Percentiles rank a stretch among this genome's conserved stretches.
These are phyloP conservation scores for Cucurbita moschata DNA, from an alignment of 306 rosid species.

Conservation along the genomic window DNA sequence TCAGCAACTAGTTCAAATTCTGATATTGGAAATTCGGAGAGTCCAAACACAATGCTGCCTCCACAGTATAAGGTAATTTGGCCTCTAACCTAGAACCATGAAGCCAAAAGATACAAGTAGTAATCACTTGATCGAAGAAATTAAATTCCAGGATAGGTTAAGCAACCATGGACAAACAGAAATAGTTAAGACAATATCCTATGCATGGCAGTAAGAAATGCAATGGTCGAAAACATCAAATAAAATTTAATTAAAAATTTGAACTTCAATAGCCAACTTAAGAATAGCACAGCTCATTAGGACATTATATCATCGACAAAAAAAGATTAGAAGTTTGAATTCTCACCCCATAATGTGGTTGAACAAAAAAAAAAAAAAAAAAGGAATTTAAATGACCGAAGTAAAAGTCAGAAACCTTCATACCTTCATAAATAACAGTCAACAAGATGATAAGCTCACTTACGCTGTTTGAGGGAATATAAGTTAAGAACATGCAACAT, in stretches of 20 bases:
- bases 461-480: neutral
- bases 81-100: constrained; percentile 80
- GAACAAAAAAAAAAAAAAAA: neutral
- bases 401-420: neutral
- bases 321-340: neutral
- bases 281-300: neutral
- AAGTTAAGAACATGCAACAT: neutral
- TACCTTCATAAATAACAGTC: neutral
- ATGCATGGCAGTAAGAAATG: neutral
- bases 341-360: neutral
- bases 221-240: neutral
- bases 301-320: neutral
- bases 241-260: neutral
- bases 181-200: neutral
- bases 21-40: constrained; percentile 79
- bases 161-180: neutral
- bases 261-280: neutral
- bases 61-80: constrained; percentile 78
- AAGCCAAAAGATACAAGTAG: neutral
- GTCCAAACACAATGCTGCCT: constrained; percentile 84
- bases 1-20: constrained; percentile 98
- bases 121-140: neutral
- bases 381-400: neutral
- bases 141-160: neutral
- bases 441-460: neutral